Evolutionary conservation across 208 protist species (phyloP), one percentile per base, ranked within the genome.

Genomic region (Strigomonas oncopelti): DNA sequence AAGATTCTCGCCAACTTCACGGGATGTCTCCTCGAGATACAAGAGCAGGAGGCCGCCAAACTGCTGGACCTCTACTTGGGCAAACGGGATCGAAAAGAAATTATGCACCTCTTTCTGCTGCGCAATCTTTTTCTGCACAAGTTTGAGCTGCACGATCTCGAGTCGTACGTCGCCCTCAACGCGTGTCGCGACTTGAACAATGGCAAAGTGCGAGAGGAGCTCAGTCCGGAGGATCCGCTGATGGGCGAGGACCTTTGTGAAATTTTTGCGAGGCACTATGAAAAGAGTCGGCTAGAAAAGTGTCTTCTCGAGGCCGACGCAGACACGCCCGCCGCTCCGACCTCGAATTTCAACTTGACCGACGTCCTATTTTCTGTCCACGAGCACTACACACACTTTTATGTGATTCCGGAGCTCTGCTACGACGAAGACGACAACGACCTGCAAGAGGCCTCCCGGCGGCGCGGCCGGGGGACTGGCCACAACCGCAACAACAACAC

Each of bases 1-100:
- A 52, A 60, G 36, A 85, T 89, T 65, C 71, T 89, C 28, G 65
- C 58, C 29, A 27, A 42, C 63, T 94, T 94, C 64, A 68, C 74
- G 22, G 88, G 88, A 0, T 69, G 72, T 25, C 65, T 94, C 51
- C 72, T 94, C 27, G 80, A 85, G 62, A 85, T 94, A 20, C 85
- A 80, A 46, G 64, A 77, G 42, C 69, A 71, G 27, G 88, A 94
- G 69, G 84, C 82, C 9, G 1, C 42, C 42, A 48, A 48, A 20
- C 13, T 48, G 42, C 16, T 48, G 16, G 42, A 48, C 16, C 42
- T 7, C 9, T 48, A 48, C 42, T 20, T 48, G 5, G 42, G 42
- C 42, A 48, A 48, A 20, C 42, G 42, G 11, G 42, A 48, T 20
- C 42, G 42, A n/a, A 9, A 20, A 20, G 42, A 48, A 14, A 48